These are phyloP conservation scores for Dactylella cylindrospora DNA, from an alignment of 2,329 filamentous ascomycete genomes.

Conservation along the genomic window DNA sequence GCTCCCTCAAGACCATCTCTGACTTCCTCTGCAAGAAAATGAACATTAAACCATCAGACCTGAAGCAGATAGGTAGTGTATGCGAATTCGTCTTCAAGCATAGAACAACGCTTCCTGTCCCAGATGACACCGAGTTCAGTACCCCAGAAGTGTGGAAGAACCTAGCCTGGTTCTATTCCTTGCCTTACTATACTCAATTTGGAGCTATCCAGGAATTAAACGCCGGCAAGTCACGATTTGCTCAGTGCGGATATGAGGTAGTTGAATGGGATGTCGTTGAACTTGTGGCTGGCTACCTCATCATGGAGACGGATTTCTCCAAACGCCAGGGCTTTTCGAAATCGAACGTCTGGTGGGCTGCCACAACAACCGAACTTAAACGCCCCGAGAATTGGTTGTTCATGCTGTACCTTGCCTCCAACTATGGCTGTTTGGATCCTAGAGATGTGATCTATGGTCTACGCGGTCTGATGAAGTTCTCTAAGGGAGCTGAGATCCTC, in stretches of 20 bases:
- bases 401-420: slow-evolving; percentile 49
- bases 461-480: slow-evolving; percentile 46
- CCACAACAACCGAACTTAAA: slow-evolving; percentile 47
- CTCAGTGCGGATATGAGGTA: slow-evolving; percentile 46
- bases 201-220: slow-evolving; percentile 48
- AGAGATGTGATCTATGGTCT: slow-evolving; percentile 47
- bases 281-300: slow-evolving; percentile 49
- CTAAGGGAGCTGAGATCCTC: slow-evolving; percentile 39
- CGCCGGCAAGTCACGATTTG: slow-evolving; percentile 45
- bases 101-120: slow-evolving; percentile 42
- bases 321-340: slow-evolving; percentile 46
- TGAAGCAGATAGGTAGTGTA: slow-evolving; percentile 41
- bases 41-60: slow-evolving; percentile 19
- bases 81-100: slow-evolving; percentile 44
- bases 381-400: slow-evolving; percentile 49
- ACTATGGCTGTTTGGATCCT: slow-evolving; percentile 44
- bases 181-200: slow-evolving; percentile 47
- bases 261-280: slow-evolving; percentile 48
- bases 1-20: slow-evolving; percentile 22
- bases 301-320: slow-evolving; percentile 48
- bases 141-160: slow-evolving; percentile 46
- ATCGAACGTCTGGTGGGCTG: slow-evolving; percentile 49
- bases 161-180: slow-evolving; percentile 47
- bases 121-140: slow-evolving; percentile 46
- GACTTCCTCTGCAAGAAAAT: slow-evolving; percentile 44